These are phyloP conservation scores for Clohesyomyces aquaticus DNA, from an alignment of 495 filamentous ascomycete species.

Conservation along the genomic window DNA sequence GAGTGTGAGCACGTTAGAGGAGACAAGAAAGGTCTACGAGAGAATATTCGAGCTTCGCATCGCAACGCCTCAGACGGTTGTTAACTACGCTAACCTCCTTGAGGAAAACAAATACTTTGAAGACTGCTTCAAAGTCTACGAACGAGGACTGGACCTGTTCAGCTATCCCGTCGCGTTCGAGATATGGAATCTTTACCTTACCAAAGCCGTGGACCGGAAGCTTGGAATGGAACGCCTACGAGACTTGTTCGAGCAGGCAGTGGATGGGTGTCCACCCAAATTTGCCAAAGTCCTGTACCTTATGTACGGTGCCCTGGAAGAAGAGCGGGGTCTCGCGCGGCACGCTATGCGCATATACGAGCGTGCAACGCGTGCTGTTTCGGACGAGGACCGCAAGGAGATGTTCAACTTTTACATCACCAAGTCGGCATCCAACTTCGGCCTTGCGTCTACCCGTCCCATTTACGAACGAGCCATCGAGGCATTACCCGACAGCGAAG, in stretches of 20 bases:
- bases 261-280: conserved; percentile 91
- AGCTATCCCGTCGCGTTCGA: conserved; percentile 97
- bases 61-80: conserved; percentile 95
- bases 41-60: conserved; percentile 98
- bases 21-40: conserved; percentile 93
- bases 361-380: conserved; percentile 91
- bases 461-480: conserved; percentile 97
- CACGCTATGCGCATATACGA: conserved; percentile 99
- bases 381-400: conserved; percentile 90
- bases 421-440: conserved; percentile 97
- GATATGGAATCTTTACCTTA: conserved; percentile 97
- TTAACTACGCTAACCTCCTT: conserved; percentile 95
- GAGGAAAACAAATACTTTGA: conserved; percentile 97
- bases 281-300: conserved; percentile 95
- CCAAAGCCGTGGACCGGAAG: conserved; percentile 93
- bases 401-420: conserved; percentile 99
- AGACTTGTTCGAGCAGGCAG: conserved; percentile 95
- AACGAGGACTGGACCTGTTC: conserved; percentile 95
- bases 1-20: conserved; percentile 85
- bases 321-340: conserved; percentile 92
- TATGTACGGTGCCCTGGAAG: conserved; percentile 98
- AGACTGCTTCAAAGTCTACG: conserved; percentile 97
- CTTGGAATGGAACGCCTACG: conserved; percentile 92
- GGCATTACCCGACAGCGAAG: conserved; percentile 89
- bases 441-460: conserved; percentile 88